phyloP scores from a whole-genome alignment of 768 basidiomycete genomes.

The Aureoboletus auriporus region DNA sequence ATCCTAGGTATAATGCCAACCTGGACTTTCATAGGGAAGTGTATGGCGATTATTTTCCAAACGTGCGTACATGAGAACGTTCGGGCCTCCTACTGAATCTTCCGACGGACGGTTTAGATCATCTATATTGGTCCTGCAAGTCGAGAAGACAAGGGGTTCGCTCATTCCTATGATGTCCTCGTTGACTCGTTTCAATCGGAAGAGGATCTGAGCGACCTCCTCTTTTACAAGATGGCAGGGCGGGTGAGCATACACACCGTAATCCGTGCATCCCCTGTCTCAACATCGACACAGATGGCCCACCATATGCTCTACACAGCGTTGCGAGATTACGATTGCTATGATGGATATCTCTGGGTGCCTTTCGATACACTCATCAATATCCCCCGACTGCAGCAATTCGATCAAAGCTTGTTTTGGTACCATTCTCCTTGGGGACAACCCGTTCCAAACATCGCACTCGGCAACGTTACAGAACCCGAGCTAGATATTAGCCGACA shows the following conservation, averaged over 20 bases:
- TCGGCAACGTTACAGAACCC: slow-evolving; percentile 13
- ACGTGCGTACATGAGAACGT: slow-evolving; percentile 29
- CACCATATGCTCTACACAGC: slow-evolving; percentile 53
- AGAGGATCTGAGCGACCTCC: slow-evolving; percentile 37
- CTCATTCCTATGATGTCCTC: slow-evolving; percentile 47
- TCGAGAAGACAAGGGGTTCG: slow-evolving; percentile 44
- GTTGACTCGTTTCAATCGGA: slow-evolving; percentile 45
- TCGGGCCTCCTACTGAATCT: neutral
- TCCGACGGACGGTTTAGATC: slow-evolving; percentile 29
- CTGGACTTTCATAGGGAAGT: slow-evolving; percentile 44
- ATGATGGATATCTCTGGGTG: slow-evolving; percentile 50
- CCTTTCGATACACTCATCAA: slow-evolving; percentile 51
- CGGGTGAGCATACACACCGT: slow-evolving; percentile 28
- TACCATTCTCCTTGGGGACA: slow-evolving; percentile 47
- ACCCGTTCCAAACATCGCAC: slow-evolving; percentile 38
- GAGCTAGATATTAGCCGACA: slow-evolving; percentile 26
- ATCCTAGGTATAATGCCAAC: slow-evolving; percentile 43
- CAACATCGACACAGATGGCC: slow-evolving; percentile 34
- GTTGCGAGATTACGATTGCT: slow-evolving; percentile 40
- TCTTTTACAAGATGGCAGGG: slow-evolving; percentile 41
- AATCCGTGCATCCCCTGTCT: neutral
- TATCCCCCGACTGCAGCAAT: slow-evolving; percentile 43
- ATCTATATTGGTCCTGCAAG: slow-evolving; percentile 45
- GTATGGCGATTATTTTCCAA: slow-evolving; percentile 47
- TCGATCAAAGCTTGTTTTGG: slow-evolving; percentile 44